Conservation (phyloP, 164 flowering plant genomes). For the Protea cynaroides region DNA sequence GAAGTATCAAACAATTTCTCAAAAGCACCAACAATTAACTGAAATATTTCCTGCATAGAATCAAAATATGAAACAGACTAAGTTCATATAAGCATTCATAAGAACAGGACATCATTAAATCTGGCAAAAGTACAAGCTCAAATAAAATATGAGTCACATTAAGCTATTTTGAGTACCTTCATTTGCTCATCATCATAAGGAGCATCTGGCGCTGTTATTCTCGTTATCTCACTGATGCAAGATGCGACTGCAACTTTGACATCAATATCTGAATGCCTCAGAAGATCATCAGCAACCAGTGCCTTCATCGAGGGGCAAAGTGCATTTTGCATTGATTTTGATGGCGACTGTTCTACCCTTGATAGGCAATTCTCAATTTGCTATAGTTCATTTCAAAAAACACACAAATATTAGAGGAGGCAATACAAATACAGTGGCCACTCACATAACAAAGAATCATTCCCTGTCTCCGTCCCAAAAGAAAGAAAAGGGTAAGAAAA, state of each 20-base stretch:
- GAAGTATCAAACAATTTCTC: conserved; percentile 36
- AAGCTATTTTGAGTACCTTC: conserved; percentile 44
- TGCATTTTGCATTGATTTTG: conserved; percentile 39
- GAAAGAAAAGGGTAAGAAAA: not conserved
- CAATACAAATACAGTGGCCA: not conserved
- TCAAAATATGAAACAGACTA: conserved; percentile 4
- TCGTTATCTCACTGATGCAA: conserved; percentile 74
- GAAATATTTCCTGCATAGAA: conserved; percentile 53
- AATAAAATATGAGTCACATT: not conserved
- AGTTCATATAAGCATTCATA: not conserved
- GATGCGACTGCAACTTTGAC: conserved; percentile 73
- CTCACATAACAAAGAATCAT: not conserved
- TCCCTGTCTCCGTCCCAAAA: not conserved
- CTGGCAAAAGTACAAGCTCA: not conserved
- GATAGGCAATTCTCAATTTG: conserved; percentile 45
- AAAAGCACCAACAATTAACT: conserved; percentile 44
- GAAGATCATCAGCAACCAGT: conserved; percentile 41
- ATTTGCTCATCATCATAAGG: conserved; percentile 79
- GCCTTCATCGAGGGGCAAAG: conserved; percentile 51
- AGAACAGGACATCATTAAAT: not conserved
- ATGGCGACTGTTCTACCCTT: conserved; percentile 75
- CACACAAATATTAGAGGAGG: not conserved
- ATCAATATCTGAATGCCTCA: conserved; percentile 53
- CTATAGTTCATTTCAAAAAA: conserved; percentile 27
- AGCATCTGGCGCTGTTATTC: conserved; percentile 86